Percentiles rank a stretch among this genome's conserved stretches.
Conservation (phyloP, 1,139 yeast genomes). For the Arxiozyma heterogenica region DNA sequence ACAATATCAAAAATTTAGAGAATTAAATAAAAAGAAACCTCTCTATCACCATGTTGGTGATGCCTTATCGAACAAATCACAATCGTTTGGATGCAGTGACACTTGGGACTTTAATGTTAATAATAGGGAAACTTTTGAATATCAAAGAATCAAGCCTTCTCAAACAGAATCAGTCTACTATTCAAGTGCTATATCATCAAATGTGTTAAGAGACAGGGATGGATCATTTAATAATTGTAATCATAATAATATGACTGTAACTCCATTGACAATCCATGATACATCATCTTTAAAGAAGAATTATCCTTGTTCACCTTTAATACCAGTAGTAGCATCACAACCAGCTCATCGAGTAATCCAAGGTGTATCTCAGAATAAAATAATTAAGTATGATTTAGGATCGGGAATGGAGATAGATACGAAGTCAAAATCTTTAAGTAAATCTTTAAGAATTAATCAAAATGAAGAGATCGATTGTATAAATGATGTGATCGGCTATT, state of each 20-base stretch:
- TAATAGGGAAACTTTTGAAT: background rate
- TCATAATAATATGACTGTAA: constrained; percentile 11
- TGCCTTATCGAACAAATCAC: background rate
- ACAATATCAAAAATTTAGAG: background rate
- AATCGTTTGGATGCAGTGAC: constrained; percentile 2
- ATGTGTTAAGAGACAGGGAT: constrained; percentile 5
- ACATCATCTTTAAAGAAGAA: constrained; percentile 17
- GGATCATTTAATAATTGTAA: constrained; percentile 9
- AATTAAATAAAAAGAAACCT: background rate
- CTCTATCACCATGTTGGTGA: background rate
- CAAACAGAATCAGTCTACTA: background rate
- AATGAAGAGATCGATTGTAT: constrained; percentile 29
- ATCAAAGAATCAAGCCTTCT: constrained; percentile 1
- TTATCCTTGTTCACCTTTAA: background rate
- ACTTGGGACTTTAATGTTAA: constrained; percentile 2
- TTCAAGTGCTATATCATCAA: constrained; percentile 12
- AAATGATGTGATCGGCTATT: constrained; percentile 33
- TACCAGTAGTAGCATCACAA: background rate
- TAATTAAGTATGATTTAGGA: constrained; percentile 12
- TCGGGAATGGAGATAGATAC: constrained; percentile 20
- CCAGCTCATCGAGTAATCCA: background rate
- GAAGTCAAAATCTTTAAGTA: constrained; percentile 2
- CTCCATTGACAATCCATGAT: constrained; percentile 21
- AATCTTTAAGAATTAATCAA: background rate
- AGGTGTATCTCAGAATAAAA: background rate